These are phyloP conservation scores for Russula earlei DNA, from an alignment of 768 basidiomycete genomes.

Conservation along the genomic window DNA sequence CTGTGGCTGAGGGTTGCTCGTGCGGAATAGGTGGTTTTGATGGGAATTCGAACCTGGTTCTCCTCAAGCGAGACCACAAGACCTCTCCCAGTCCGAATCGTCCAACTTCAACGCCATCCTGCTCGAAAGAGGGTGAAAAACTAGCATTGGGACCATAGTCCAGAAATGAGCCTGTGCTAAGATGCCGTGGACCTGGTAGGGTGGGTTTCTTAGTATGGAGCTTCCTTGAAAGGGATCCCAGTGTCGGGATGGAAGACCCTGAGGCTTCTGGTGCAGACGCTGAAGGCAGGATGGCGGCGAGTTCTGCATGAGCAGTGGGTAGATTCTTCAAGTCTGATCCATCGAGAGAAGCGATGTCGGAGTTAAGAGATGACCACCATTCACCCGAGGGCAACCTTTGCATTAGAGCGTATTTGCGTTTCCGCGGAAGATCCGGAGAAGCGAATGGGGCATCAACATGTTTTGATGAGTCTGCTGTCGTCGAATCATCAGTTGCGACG, in stretches of 20 bases:
- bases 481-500: slow-evolving; percentile 11
- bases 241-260: slow-evolving; percentile 31
- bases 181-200: slow-evolving; percentile 40
- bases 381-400: slow-evolving; percentile 70
- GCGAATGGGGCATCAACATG: slow-evolving; percentile 26
- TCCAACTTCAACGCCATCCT: slow-evolving; percentile 66
- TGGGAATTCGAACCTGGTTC: slow-evolving; percentile 27
- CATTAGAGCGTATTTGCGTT: slow-evolving; percentile 62
- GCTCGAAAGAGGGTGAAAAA: slow-evolving; percentile 74
- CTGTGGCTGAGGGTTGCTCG: background rate
- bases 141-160: slow-evolving; percentile 70
- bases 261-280: slow-evolving; percentile 31
- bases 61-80: slow-evolving; percentile 42
- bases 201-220: slow-evolving; percentile 33
- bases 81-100: slow-evolving; percentile 50
- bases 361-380: slow-evolving; percentile 69
- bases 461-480: slow-evolving; percentile 25
- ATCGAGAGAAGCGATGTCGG: slow-evolving; percentile 32
- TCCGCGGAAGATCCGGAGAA: slow-evolving; percentile 17
- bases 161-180: slow-evolving; percentile 60
- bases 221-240: slow-evolving; percentile 48
- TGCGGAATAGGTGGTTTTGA: slow-evolving; percentile 14
- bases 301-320: slow-evolving; percentile 59
- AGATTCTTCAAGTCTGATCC: slow-evolving; percentile 39
- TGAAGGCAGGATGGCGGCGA: slow-evolving; percentile 64